These are phyloP conservation scores for Berkeleyomyces basicola DNA, from an alignment of 2,329 filamentous ascomycete genomes.

Conservation along the genomic window DNA sequence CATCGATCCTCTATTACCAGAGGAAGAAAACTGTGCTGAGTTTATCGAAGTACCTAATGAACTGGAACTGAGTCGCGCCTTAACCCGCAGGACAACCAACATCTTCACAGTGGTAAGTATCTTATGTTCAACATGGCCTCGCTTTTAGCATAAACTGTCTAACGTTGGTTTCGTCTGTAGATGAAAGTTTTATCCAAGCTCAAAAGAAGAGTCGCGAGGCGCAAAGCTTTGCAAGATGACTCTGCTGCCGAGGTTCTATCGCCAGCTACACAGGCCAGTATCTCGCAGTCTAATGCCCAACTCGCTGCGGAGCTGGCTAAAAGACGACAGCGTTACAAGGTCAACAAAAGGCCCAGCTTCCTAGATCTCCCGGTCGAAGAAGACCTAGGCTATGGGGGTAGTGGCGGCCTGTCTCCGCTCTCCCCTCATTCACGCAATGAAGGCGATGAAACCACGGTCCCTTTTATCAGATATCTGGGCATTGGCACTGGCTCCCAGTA, in stretches of 20 bases:
- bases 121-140: neutral
- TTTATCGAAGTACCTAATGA: constrained; percentile 73
- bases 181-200: constrained; percentile 87
- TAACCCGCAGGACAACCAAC: constrained; percentile 77
- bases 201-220: constrained; percentile 47
- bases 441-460: constrained; percentile 20
- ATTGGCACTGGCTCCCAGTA: constrained; percentile 46
- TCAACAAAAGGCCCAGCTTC: constrained; percentile 5
- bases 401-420: too few relatives aligned
- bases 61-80: constrained; percentile 76
- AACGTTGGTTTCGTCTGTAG: constrained; percentile 23
- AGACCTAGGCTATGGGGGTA: constrained; percentile 17
- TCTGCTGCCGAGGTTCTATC: neutral
- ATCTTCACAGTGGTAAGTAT: constrained; percentile 58
- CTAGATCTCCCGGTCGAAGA: constrained; percentile 20
- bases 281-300: constrained; percentile 6
- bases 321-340: constrained; percentile 4
- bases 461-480: constrained; percentile 43
- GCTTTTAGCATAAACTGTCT: neutral
- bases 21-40: constrained; percentile 72
- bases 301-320: constrained; percentile 8
- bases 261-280: constrained; percentile 10
- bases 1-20: constrained; percentile 58
- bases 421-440: neutral
- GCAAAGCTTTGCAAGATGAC: constrained; percentile 6